Evolutionary conservation across 164 flowering plant species (phyloP).

Genomic region (Brasenia schreberi): DNA sequence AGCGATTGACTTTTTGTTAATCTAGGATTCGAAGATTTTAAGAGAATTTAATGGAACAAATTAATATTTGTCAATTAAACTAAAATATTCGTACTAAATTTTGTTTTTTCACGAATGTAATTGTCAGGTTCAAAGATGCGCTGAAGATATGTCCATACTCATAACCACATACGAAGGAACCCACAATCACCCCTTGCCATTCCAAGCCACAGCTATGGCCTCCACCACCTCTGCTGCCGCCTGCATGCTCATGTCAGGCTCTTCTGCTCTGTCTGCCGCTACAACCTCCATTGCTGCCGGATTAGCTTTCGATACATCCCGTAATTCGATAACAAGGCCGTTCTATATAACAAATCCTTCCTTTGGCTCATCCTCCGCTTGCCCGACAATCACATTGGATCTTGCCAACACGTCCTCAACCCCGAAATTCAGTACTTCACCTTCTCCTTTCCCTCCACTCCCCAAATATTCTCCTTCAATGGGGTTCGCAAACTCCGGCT

Average conservation of each 20-base stretch:
- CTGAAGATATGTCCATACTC: conserved; percentile 72
- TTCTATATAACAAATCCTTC: conserved; percentile 47
- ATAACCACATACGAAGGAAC: conserved; percentile 90
- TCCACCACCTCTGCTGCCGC: conserved; percentile 92
- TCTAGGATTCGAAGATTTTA: background rate
- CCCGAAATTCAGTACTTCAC: conserved; percentile 9
- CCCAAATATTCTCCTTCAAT: conserved; percentile 18
- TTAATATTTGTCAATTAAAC: background rate
- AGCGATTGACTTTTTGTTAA: background rate
- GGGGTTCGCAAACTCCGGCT: conserved; percentile 39
- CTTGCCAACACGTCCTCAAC: conserved; percentile 48
- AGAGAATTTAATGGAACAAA: background rate
- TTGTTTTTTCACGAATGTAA: background rate
- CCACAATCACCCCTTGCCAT: conserved; percentile 78
- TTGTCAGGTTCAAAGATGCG: conserved; percentile 87
- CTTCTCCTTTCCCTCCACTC: conserved; percentile 13
- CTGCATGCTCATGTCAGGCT: conserved; percentile 60
- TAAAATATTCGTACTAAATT: background rate
- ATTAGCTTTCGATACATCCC: conserved; percentile 42
- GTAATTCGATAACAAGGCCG: conserved; percentile 33
- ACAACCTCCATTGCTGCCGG: conserved; percentile 35
- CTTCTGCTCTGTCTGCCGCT: conserved; percentile 17
- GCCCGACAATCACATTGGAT: conserved; percentile 87
- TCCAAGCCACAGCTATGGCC: conserved; percentile 80
- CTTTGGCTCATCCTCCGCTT: conserved; percentile 35